A percentile compares a stretch with the other conserved stretches of the same genome.
Evolutionary conservation across 176 grass and related monocot genomes (phyloP).

Genomic region (Paspalum vaginatum): DNA sequence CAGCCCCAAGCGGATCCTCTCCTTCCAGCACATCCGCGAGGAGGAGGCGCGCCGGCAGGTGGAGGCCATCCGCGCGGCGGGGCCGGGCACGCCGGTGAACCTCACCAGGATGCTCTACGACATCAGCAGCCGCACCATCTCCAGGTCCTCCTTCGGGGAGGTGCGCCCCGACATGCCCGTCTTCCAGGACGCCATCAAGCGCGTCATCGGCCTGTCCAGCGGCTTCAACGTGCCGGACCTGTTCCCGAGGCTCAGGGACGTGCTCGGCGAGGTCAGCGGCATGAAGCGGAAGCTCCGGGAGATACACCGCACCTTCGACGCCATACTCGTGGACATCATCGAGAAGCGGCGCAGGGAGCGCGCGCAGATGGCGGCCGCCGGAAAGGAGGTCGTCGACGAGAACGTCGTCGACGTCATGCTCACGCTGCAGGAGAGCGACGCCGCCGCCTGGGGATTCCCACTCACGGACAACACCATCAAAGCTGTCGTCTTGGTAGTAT

Average conservation of each 20-base stretch:
- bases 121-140: constrained; percentile 55
- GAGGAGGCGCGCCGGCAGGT: constrained; percentile 43
- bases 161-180: constrained; percentile 34
- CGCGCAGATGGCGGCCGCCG: not conserved
- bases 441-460: constrained; percentile 32
- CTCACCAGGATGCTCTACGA: constrained; percentile 42
- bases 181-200: constrained; percentile 39
- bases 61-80: constrained; percentile 27
- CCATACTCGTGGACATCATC: constrained; percentile 31
- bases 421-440: constrained; percentile 30
- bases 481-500: constrained; percentile 39
- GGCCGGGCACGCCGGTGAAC: constrained; percentile 3
- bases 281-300: constrained; percentile 39
- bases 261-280: constrained; percentile 25
- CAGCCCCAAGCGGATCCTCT: constrained; percentile 48
- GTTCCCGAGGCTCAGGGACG: constrained; percentile 9
- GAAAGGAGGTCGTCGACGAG: constrained; percentile 38
- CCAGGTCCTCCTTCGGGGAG: constrained; percentile 47
- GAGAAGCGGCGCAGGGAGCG: not conserved
- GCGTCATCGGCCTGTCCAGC: constrained; percentile 35
- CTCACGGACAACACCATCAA: constrained; percentile 49
- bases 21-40: constrained; percentile 36
- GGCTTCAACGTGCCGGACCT: constrained; percentile 38
- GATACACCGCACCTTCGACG: constrained; percentile 23
- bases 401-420: constrained; percentile 39